Base-by-base conservation (phyloP, 2,329 filamentous ascomycete genomes). In the Fusarium dlaminii region DNA sequence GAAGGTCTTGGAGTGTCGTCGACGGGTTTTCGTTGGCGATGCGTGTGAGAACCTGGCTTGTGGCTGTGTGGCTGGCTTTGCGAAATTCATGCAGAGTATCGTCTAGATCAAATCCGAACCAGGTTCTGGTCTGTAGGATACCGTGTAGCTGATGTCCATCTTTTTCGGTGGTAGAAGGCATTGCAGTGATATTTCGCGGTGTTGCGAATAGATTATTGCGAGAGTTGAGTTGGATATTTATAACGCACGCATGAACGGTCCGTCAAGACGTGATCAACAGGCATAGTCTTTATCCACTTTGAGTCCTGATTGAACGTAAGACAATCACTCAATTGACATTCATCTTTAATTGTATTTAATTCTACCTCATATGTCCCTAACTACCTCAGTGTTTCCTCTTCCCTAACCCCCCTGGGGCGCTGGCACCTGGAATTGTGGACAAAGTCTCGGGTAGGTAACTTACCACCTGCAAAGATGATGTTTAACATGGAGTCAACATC, bases 61-160 rank as follows among this genome's bases (percentile, higher is more conserved):
- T 62, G 4, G 81, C 86, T 9, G 71, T 60, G 2, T 71, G 65
- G 3, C 84, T 86, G 17, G 83, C 83, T 24, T 73, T 79, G 55
- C 84, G 83, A 55, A 86, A 87, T 51, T 85, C 81, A 65, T 87
- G 86, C 3, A 87, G 77, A 0, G 85, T 86, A 70, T 87, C 85
- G 63, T 87, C 85, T 11, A 88, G 81, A 45, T 87, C 86, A 59
- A 87, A 87, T 3, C 82, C 84, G 42, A 85, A 81, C 83, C 85
- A 87, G 2, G 59, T 39, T 63, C 75, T 82, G 2, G 42, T 24
- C 13, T 57, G 42, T 0, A 77, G n/a, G 6, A 30, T 27, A 6
- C 4, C 17, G 6, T 32, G 14, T 4, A 72, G 32, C 12, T 57
- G 11, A 3, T 49, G 8, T 4, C 27, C 27, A 17, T 60, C n/a